Base-by-base conservation (phyloP, 2,329 filamentous ascomycete genomes). In the Celoporthe dispersa region DNA sequence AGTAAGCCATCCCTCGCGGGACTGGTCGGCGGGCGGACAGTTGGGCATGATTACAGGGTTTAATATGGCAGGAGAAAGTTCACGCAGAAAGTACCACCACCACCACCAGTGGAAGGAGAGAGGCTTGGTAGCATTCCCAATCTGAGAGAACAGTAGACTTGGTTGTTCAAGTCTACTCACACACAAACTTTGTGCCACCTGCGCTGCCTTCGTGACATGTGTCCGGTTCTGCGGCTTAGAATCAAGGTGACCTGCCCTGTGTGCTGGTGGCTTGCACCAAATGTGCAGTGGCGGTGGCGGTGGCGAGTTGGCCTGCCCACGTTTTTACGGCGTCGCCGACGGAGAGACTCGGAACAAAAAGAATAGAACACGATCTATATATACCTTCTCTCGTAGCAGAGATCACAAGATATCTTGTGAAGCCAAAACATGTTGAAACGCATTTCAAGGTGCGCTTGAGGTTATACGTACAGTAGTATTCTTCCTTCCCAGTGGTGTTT, bases 1-100 rank as follows among this genome's bases (percentile, higher is more conserved):
- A 84, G 78, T 85, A 84, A 77, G 71, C 72, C 70, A 69, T 64
- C 67, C 22, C 28, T 19, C 44, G 44, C 19, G 33, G 39, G 12
- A 11, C 6, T 22, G 33, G 25, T 16, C n/a, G 33, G 35, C 31
- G 64, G 19, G 37, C 3, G 37, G 37, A 53, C 28, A 9, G n/a
- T n/a, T 8, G 11, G 6, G 22, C 44, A 48, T 48, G 19, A 48
- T n/a, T n/a, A 41, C 1, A 19, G 6, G 25, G 28, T 35, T 35
- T 51, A 22, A n/a, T 48, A 9, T 14, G 62, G 39, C n/a, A n/a
- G n/a, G n/a, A n/a, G 8, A 19, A 25, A 39, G 33, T 41, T 59
- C 16, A 48, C 73, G 72, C 72, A 69, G n/a, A n/a, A n/a, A n/a
- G n/a, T n/a, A n/a, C n/a, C n/a, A 64, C 3, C 11, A 68, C 61